A percentile compares a stretch with the other conserved stretches of the same genome.
These are phyloP conservation scores for Melanomma pulvis-pyrius DNA, from an alignment of 495 filamentous ascomycete species.

Conservation along the genomic window DNA sequence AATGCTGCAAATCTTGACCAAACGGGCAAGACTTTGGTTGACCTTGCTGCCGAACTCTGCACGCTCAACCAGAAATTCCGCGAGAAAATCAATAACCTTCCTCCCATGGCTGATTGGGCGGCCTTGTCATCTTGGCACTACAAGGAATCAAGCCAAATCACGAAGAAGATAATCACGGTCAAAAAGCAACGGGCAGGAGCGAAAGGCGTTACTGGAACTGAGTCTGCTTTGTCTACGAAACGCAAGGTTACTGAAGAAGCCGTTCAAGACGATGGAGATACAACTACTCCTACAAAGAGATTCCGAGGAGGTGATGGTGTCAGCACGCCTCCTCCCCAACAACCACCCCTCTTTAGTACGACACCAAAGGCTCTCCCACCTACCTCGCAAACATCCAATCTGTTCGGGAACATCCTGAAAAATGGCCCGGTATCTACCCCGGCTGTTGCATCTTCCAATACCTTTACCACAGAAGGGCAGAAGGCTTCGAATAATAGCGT, in stretches of 20 bases:
- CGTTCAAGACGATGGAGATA: background rate
- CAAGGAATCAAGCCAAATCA: conserved; percentile 6
- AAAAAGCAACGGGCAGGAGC: conserved; percentile 8
- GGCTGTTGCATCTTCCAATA: background rate
- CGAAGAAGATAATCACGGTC: background rate
- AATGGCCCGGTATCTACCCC: background rate
- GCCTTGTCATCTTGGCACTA: conserved; percentile 23
- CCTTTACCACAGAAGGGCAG: background rate
- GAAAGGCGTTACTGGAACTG: conserved; percentile 22
- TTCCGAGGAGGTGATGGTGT: conserved; percentile 2
- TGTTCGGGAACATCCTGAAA: conserved; percentile 7
- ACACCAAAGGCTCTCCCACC: conserved; percentile 3
- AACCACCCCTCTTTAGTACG: background rate
- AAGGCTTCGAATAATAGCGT: background rate
- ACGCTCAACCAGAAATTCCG: conserved; percentile 14
- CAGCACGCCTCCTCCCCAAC: conserved; percentile 4
- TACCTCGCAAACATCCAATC: conserved; percentile 6
- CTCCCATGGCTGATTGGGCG: conserved; percentile 19
- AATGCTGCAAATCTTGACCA: background rate
- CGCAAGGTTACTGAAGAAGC: conserved; percentile 13
- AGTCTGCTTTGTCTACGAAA: conserved; percentile 23
- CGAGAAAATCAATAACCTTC: conserved; percentile 15
- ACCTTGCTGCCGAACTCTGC: conserved; percentile 4
- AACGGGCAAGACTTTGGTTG: background rate
- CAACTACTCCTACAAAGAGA: conserved; percentile 8